A percentile compares a stretch with the other conserved stretches of the same genome.
Evolutionary conservation across 306 rosid species (phyloP).

Genomic region (Albizia julibrissin): DNA sequence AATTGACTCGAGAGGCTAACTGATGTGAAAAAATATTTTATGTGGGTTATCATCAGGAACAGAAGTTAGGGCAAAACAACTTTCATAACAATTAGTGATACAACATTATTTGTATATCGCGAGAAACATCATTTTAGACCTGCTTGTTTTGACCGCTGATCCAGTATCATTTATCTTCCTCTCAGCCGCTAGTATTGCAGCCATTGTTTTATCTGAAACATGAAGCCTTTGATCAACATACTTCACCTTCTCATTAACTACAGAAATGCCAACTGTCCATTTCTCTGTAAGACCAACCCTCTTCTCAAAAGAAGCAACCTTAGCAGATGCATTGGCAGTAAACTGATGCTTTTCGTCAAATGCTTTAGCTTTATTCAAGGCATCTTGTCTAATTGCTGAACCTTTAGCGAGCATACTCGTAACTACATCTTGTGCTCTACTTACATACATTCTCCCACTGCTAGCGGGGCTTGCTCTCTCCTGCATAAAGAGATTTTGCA

Average conservation of each 20-base stretch:
- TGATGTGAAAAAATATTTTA: background rate
- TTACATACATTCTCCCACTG: constrained; percentile 57
- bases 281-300: constrained; percentile 68
- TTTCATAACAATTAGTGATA: background rate
- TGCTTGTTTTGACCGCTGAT: constrained; percentile 76
- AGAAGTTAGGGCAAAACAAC: background rate
- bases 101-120: background rate
- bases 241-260: constrained; percentile 72
- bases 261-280: constrained; percentile 61
- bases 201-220: constrained; percentile 73
- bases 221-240: constrained; percentile 66
- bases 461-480: constrained; percentile 37
- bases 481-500: constrained; percentile 30
- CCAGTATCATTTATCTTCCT: constrained; percentile 69
- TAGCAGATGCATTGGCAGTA: constrained; percentile 65
- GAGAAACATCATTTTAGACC: constrained; percentile 38
- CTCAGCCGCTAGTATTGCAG: constrained; percentile 66
- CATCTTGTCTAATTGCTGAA: constrained; percentile 69
- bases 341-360: constrained; percentile 71
- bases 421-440: constrained; percentile 68
- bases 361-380: constrained; percentile 71
- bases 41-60: background rate
- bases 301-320: constrained; percentile 64
- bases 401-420: constrained; percentile 66
- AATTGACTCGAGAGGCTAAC: background rate